Evolutionary conservation across 2,329 filamentous ascomycete genomes (phyloP), one percentile per base, ranked within the genome.

Genomic region (Penicillium hordei): DNA sequence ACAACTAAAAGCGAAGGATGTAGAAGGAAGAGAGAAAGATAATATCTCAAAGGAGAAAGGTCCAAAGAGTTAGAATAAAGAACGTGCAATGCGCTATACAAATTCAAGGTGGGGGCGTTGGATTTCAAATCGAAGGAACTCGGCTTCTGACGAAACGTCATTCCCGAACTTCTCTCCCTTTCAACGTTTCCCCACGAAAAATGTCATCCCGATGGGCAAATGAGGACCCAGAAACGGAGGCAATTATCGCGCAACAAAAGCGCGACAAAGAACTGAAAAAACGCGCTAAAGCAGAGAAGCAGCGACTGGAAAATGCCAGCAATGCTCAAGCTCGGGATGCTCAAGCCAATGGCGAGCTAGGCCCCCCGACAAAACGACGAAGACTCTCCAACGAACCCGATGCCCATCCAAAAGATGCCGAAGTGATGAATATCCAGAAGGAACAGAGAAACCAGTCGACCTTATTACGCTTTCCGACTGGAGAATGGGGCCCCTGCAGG

Each of bases 201-300:
- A 89, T 89, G 86, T 81, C 79, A 72, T 97, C 93, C 50, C 87
- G 93, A 75, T 99, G 94, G 94, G 91, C 90, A 63, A 85, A 92
- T 69, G 86, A 89, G 45, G 90, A 90, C 66, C 90, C 92, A 65
- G 92, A 97, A 72, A 86, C 86, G 23, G 89, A 86, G 43, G 82
- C 88, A 42, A 87, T 90, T 48, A 54, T 76, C 59, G 86, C 87
- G 21, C 86, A 87, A 69, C 82, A 86, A 55, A 93, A 89, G 75
- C 84, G 82, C 61, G 90, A 94, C 72, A 97, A 93, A 77, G 91
- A 96, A 76, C 89, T 92, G 69, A 96, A 94, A 82, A 91, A 89
- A 76, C 87, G 89, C 49, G 79, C 86, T 50, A 97, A 94, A 75
- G 88, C 87, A 29, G 89, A 93, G 71, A 95, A 92, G 75, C 89